Base-by-base conservation (phyloP, 73 alveolate genomes). In the Effrenium voratum region DNA sequence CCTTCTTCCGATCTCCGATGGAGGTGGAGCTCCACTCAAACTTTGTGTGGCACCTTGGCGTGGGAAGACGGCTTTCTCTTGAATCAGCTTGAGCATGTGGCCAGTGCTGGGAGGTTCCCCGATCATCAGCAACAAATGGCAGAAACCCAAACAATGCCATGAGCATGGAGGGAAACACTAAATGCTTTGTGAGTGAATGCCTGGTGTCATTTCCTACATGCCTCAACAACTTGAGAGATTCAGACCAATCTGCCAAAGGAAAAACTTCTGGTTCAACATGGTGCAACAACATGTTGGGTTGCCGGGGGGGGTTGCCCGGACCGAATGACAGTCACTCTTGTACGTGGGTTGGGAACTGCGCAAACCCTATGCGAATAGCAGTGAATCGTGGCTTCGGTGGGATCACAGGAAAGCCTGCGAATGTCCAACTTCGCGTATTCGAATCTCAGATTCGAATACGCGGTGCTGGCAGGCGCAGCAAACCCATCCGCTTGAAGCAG, bases 1-100 rank as follows among this genome's bases (percentile, higher is more conserved):
- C 95, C 44, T 87, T 87, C 43, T 87, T 87, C 49, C 95, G 95
- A 8, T 66, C 63, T 49, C 95, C 95, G 36, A 59, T 47, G 38
- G 50, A 40, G 60, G 95, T 87, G 72, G 26, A 59, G 36, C 32
- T 87, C 50, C 95, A 87, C 49, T 60, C 84, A 12, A 84, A 84
- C 4, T 87, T 87, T 19, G 95, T 87, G 44, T 87, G 95, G 95
- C 75, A 32, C 36, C 73, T 59, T 32, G 85, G 68, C 34, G 43
- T 32, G 77, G 13, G 41, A 40, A 63, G 10, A 15, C 8, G 0
- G 43, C 40, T 32, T 66, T 28, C 45, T 32, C 22, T 36, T n/a
- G 22, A 30, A 26, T 26, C 26, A 30, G 36, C 55, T 52, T 12
- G 8, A 8, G 63, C 8, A 19, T 19, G 63, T 52, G 63, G 8